These are phyloP conservation scores for Eucalyptus fibrosa DNA, from an alignment of 345 rosid genomes.

Conservation along the genomic window DNA sequence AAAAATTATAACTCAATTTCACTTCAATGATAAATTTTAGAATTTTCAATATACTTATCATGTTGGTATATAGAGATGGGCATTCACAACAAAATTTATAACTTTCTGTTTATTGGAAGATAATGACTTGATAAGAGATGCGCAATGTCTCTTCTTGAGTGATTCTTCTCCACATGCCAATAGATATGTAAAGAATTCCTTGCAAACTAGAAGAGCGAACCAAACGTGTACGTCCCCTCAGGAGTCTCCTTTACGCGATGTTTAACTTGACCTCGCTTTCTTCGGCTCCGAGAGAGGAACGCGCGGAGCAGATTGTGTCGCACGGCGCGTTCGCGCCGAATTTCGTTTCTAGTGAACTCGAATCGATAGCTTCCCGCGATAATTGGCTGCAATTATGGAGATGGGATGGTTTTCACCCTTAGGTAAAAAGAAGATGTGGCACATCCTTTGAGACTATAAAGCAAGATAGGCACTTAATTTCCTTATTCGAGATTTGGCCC, in stretches of 20 bases:
- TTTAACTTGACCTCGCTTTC: neutral
- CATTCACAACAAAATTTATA: neutral
- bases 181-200: neutral
- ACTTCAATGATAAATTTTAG: fast-evolving
- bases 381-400: neutral
- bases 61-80: neutral
- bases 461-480: neutral
- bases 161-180: neutral
- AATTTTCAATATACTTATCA: no score
- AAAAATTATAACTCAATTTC: neutral
- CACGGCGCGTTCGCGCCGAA: neutral
- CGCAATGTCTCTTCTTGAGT: neutral
- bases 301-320: neutral
- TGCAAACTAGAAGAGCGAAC: neutral
- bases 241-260: neutral
- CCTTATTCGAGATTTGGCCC: neutral
- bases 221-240: neutral
- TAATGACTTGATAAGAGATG: neutral
- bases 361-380: neutral
- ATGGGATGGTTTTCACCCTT: neutral
- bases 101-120: neutral
- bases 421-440: neutral
- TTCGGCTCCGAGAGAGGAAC: neutral
- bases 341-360: neutral
- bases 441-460: neutral